phyloP scores from a whole-genome alignment of 1,139 yeast genomes.

The Blastobotrys capitulatus region DNA sequence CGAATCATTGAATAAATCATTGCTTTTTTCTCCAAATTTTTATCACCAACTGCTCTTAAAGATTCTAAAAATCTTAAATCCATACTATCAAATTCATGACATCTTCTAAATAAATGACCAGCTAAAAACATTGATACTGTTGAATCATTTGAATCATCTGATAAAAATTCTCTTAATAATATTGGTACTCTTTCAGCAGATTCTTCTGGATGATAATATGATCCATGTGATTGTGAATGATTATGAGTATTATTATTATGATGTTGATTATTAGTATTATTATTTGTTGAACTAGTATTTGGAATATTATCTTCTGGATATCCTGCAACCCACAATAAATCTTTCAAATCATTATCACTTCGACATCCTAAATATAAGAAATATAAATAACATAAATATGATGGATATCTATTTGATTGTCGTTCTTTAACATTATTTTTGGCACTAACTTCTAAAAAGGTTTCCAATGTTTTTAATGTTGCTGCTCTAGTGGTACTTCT shows the following conservation, averaged over 20 bases:
- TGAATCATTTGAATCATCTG: conserved; percentile 39
- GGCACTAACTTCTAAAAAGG: conserved; percentile 46
- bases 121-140: conserved; percentile 48
- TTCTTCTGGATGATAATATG: conserved; percentile 15
- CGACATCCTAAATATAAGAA: conserved; percentile 50
- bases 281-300: not conserved
- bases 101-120: conserved; percentile 46
- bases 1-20: conserved; percentile 25
- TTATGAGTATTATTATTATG: not conserved
- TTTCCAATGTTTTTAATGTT: conserved; percentile 48
- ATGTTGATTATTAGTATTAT: not conserved
- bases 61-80: conserved; percentile 51
- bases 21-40: conserved; percentile 24
- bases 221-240: conserved; percentile 15
- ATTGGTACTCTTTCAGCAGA: conserved; percentile 43
- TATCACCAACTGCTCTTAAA: conserved; percentile 37
- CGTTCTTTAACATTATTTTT: conserved; percentile 26
- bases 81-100: conserved; percentile 47
- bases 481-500: conserved; percentile 55
- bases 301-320: conserved; percentile 30
- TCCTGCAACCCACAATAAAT: conserved; percentile 44
- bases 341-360: conserved; percentile 44
- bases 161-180: conserved; percentile 45
- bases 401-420: conserved; percentile 17
- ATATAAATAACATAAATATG: conserved; percentile 43